These are phyloP conservation scores for Phytophthora megakarya DNA, from an alignment of 352 stramenopile species.

Conservation along the genomic window DNA sequence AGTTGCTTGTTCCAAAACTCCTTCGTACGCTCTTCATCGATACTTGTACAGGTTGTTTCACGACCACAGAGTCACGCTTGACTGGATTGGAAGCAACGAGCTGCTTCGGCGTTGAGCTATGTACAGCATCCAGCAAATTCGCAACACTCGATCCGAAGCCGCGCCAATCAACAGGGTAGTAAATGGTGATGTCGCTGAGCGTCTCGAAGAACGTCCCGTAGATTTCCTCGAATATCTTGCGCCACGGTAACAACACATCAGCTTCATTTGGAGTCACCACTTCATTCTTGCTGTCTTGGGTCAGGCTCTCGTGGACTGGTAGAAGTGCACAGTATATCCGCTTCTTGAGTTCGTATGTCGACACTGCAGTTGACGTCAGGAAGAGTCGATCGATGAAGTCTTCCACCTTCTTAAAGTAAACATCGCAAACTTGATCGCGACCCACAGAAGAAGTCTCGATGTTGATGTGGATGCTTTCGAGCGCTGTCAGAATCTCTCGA, in stretches of 20 bases:
- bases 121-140: slow-evolving; percentile 17
- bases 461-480: slow-evolving; percentile 38
- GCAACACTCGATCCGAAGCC: slow-evolving; percentile 20
- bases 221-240: slow-evolving; percentile 58
- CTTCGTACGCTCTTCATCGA: slow-evolving; percentile 43
- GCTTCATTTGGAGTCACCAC: slow-evolving; percentile 25
- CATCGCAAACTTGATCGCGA: slow-evolving; percentile 48
- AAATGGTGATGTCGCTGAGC: slow-evolving; percentile 52
- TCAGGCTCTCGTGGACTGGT: slow-evolving; percentile 54
- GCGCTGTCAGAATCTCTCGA: slow-evolving; percentile 30
- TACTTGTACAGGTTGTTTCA: slow-evolving; percentile 29
- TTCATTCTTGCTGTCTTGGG: slow-evolving; percentile 13
- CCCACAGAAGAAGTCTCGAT: slow-evolving; percentile 24
- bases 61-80: slow-evolving; percentile 12
- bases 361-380: slow-evolving; percentile 37
- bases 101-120: not conserved
- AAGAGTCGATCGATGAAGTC: slow-evolving; percentile 68
- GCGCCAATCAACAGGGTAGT: slow-evolving; percentile 40
- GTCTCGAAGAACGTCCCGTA: slow-evolving; percentile 69
- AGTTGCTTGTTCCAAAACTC: slow-evolving; percentile 40
- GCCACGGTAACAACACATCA: slow-evolving; percentile 52
- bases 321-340: slow-evolving; percentile 54
- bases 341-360: slow-evolving; percentile 69
- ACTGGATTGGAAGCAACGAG: not conserved
- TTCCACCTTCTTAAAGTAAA: slow-evolving; percentile 59